Evolutionary conservation across 352 stramenopile genomes (phyloP).

Genomic region (Elongisporangium anandrum): DNA sequence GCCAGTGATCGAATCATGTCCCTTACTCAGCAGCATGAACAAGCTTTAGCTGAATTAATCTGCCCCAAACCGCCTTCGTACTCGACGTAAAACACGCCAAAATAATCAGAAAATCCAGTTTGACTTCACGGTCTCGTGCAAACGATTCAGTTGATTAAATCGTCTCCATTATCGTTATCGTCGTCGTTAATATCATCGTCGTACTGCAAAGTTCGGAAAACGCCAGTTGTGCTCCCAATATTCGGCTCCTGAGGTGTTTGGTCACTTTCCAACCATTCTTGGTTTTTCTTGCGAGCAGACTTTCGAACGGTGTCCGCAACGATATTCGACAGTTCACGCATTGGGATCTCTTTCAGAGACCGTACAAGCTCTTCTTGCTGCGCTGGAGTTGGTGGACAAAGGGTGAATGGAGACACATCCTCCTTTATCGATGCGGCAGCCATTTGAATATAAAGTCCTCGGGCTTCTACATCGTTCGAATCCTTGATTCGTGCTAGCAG

Average conservation of each 20-base stretch:
- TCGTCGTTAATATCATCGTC: conserved; percentile 10
- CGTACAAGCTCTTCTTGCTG: conserved; percentile 43
- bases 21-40: conserved; percentile 68
- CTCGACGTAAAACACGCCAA: not conserved
- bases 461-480: conserved; percentile 29
- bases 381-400: conserved; percentile 41
- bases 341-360: conserved; percentile 47
- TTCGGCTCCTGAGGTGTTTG: not conserved
- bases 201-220: conserved; percentile 1
- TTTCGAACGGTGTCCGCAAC: conserved; percentile 25
- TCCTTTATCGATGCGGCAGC: conserved; percentile 14
- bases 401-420: conserved; percentile 8
- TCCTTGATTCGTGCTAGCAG: conserved; percentile 22
- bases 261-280: conserved; percentile 1
- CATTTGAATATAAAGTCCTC: conserved; percentile 30
- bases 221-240: not conserved
- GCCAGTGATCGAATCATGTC: conserved; percentile 83
- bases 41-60: conserved; percentile 36
- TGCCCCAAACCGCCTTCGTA: not conserved
- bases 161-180: conserved; percentile 6
- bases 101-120: not conserved
- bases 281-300: conserved; percentile 15
- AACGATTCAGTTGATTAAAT: conserved; percentile 6
- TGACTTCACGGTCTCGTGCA: conserved; percentile 3
- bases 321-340: conserved; percentile 33